Base-by-base conservation (phyloP, 768 basidiomycete genomes). In the Mycena olivaceomarginata region DNA sequence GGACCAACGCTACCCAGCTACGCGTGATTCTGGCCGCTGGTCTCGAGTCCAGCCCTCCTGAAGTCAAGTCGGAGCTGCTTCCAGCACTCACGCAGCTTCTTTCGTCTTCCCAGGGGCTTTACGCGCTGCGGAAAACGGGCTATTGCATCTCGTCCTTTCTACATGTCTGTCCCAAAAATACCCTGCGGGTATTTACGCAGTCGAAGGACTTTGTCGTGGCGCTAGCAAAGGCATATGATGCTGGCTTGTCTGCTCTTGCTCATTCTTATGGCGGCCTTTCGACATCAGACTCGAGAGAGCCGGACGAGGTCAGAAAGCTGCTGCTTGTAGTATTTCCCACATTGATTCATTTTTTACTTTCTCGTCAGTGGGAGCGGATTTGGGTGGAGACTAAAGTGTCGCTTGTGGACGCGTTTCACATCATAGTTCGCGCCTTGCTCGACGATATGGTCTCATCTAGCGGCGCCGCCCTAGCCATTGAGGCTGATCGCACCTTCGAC, bases 311-410 rank as follows among this genome's bases (percentile, higher is more conserved):
- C 15, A 81, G 85, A 71, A 82, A 86, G 6, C 88, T 18, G 92
- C 93, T 77, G 90, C n/a, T 31, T 2, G 7, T 39, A 11, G 37
- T 53, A 39, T 22, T 51, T 5, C 3, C 11, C 18, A 13, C 15
- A 51, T 46, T 67, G 5, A 56, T 67, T 53, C 4, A 11, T 16
- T 45, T 53, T 60, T 40, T 4, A 2, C 43, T 25, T 53, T 5
- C 20, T 53, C 22, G 9, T 37, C 37, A 95, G 67, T 96, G 94
- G 94, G 92, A 94, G 77, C 87, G 86, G 16, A 88, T 94, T 62
- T 94, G 94, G 91, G 86, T 96, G 8, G 90, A 93, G 72, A 93
- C 93, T 2, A 96, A 96, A 85, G 92, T 94, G 10, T 90, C 92
- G 25, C 85, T 96, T 37, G 84, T 96, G 22, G 95, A 96, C 77